Evolutionary conservation across 2,329 filamentous ascomycete species (phyloP).

Genomic region (Hymenoscyphus salicellus): DNA sequence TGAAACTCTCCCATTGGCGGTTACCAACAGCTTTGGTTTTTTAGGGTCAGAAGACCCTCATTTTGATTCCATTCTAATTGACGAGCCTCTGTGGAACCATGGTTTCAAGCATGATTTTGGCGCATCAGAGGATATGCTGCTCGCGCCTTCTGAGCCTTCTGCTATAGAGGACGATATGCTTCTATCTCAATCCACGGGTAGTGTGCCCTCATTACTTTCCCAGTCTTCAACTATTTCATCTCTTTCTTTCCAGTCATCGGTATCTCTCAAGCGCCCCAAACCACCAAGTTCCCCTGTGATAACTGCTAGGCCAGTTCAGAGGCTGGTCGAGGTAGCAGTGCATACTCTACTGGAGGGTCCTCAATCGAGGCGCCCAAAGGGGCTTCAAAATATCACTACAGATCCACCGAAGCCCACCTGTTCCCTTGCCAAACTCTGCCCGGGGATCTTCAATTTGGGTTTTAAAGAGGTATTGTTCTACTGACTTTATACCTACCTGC

Average conservation of each 20-base stretch:
- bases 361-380: neutral
- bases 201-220: conserved; percentile 4
- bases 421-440: conserved; percentile 24
- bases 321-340: conserved; percentile 16
- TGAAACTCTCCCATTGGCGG: conserved; percentile 2
- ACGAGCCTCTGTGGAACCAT: neutral
- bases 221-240: conserved; percentile 7
- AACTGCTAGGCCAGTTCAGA: neutral
- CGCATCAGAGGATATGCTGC: neutral
- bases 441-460: conserved; percentile 30
- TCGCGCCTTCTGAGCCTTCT: neutral
- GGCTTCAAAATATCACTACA: conserved; percentile 14
- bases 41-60: neutral
- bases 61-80: neutral
- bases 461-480: conserved; percentile 27
- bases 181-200: conserved; percentile 13
- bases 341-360: conserved; percentile 18
- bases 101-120: neutral
- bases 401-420: conserved; percentile 12
- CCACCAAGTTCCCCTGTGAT: neutral
- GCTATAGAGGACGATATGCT: conserved; percentile 16
- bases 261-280: conserved; percentile 3
- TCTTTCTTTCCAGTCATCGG: conserved; percentile 7
- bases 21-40: conserved; percentile 8
- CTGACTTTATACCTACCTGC: neutral